A percentile compares a stretch with the other conserved stretches of the same genome.
Evolutionary conservation across 2,329 filamentous ascomycete species (phyloP).

Genomic region (Beauveria asiatica): DNA sequence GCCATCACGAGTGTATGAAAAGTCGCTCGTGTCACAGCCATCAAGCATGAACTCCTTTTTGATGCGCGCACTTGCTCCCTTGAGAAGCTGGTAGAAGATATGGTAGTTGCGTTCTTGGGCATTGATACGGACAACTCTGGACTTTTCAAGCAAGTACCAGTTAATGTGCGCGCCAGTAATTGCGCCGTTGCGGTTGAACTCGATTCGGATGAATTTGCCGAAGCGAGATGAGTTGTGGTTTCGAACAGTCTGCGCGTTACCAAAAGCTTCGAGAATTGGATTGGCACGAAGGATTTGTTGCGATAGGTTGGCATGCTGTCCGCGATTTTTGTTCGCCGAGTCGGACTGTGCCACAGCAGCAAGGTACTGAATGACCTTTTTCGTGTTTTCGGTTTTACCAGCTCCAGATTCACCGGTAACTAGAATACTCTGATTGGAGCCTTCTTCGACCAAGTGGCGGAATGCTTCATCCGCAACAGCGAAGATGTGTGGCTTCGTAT

Average conservation of each 20-base stretch:
- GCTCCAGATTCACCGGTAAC: constrained; percentile 97
- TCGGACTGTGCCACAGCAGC: constrained; percentile 88
- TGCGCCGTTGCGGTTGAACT: constrained; percentile 79
- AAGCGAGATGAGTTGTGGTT: constrained; percentile 99
- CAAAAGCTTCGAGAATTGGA: constrained; percentile 94
- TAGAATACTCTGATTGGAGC: constrained; percentile 91
- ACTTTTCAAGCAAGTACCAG: constrained; percentile 97
- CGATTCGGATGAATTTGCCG: constrained; percentile 97
- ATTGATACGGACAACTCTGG: constrained; percentile 87
- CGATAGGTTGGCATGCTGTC: constrained; percentile 72
- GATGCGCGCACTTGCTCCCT: constrained; percentile 66
- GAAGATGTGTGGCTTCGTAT: constrained; percentile 95
- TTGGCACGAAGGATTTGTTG: constrained; percentile 95
- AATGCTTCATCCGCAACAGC: constrained; percentile 97
- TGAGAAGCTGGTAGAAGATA: constrained; percentile 90
- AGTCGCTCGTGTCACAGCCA: constrained; percentile 70
- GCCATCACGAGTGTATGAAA: constrained; percentile 83
- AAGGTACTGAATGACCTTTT: constrained; percentile 98
- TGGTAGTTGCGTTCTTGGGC: constrained; percentile 90
- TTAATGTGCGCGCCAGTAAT: constrained; percentile 96
- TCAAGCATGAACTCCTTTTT: constrained; percentile 71
- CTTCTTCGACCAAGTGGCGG: constrained; percentile 88
- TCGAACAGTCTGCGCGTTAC: constrained; percentile 93
- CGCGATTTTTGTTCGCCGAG: constrained; percentile 53
- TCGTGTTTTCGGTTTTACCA: constrained; percentile 98